Evolutionary conservation across 345 rosid species (phyloP).

Genomic region (Dovyalis caffra): DNA sequence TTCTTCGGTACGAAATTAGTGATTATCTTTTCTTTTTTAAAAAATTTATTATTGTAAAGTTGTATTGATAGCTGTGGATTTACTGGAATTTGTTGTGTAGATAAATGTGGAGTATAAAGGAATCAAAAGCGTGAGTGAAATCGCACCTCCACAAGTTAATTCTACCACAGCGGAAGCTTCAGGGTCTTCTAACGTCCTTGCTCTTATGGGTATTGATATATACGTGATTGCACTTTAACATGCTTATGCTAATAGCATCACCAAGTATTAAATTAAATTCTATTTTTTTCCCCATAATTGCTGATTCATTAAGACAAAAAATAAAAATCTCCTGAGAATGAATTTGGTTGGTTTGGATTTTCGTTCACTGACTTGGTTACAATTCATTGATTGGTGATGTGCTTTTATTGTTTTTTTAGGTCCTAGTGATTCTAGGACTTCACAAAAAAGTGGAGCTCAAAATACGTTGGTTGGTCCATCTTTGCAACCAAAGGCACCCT

Average conservation of each 20-base stretch:
- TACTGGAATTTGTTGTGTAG: conserved; percentile 30
- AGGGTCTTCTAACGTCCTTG: conserved; percentile 53
- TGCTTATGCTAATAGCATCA: not conserved
- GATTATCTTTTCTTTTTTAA: not conserved
- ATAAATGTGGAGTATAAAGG: conserved; percentile 63
- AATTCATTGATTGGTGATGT: not conserved
- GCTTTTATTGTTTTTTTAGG: conserved; percentile 44
- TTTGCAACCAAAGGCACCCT: conserved; percentile 59
- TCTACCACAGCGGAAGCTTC: conserved; percentile 24
- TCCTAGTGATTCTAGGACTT: conserved; percentile 52
- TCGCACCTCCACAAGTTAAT: conserved; percentile 36
- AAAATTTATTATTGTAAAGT: not conserved
- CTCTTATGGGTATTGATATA: conserved; percentile 59
- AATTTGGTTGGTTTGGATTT: not conserved
- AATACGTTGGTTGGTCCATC: conserved; percentile 85
- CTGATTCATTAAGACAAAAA: not conserved
- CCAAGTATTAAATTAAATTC: too few relatives aligned
- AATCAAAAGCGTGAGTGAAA: conserved; percentile 42
- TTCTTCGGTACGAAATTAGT: not conserved
- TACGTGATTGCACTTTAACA: not conserved
- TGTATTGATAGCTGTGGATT: not conserved
- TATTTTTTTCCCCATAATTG: not conserved
- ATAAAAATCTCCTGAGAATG: not conserved
- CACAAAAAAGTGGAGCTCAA: conserved; percentile 51
- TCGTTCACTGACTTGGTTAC: not conserved